A percentile compares a stretch with the other conserved stretches of the same genome.
phyloP scores from a whole-genome alignment of 345 rosid species.

The Corymbia maculata region DNA sequence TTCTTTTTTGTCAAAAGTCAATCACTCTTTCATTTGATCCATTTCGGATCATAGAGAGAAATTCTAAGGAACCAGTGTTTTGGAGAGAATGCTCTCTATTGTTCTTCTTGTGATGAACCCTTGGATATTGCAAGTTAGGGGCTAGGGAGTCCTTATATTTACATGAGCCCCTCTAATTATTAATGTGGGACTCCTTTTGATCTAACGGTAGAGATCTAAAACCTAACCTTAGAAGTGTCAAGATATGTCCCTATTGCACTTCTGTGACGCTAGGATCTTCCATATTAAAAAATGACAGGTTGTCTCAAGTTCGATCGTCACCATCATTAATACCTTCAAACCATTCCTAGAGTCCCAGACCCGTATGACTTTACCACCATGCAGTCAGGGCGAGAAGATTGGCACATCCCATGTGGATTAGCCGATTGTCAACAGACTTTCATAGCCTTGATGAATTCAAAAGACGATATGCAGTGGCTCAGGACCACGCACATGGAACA shows the following conservation, averaged over 20 bases:
- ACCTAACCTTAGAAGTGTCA: background rate
- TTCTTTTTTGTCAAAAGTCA: too few relatives aligned
- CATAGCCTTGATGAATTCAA: background rate
- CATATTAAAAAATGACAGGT: background rate
- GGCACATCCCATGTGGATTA: background rate
- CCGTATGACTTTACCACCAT: background rate
- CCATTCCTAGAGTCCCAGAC: background rate
- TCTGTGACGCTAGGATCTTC: background rate
- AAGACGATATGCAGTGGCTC: background rate
- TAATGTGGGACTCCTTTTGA: background rate
- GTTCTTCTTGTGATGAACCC: background rate
- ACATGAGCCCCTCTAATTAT: background rate
- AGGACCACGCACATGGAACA: background rate
- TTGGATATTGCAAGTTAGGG: background rate
- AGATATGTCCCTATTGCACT: too few relatives aligned
- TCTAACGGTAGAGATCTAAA: background rate
- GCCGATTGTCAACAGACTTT: background rate
- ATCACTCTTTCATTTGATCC: background rate
- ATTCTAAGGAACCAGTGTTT: background rate
- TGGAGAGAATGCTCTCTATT: background rate
- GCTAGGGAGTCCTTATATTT: background rate
- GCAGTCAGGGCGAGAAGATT: background rate
- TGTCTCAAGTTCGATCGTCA: background rate
- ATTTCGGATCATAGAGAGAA: background rate
- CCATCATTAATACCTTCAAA: background rate